phyloP scores from a whole-genome alignment of 208 protist species.

The Acanthamoeba royreba region DNA sequence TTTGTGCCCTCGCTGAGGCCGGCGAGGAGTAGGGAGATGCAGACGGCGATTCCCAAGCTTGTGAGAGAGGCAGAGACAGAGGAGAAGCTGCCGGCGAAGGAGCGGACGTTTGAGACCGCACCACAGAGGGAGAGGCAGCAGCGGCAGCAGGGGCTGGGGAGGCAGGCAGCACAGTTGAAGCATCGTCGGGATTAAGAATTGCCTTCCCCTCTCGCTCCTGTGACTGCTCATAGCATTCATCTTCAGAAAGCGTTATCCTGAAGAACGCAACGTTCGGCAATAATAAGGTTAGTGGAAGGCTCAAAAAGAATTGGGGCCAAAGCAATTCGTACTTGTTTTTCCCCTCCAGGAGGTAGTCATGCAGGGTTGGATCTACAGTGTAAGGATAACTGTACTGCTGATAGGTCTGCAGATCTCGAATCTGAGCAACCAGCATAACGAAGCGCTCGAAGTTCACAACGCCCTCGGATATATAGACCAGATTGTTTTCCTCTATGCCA shows the following conservation, averaged over 20 bases:
- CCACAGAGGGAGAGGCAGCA: background rate
- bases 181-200: background rate
- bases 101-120: background rate
- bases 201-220: background rate
- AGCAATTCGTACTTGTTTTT: background rate
- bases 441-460: constrained; percentile 26
- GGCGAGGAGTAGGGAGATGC: background rate
- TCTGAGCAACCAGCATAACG: background rate
- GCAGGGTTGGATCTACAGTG: background rate
- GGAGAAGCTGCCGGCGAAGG: background rate
- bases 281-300: background rate
- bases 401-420: background rate
- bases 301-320: background rate
- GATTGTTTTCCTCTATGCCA: background rate
- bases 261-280: background rate
- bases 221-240: background rate
- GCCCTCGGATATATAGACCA: background rate
- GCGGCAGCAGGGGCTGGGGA: background rate
- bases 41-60: background rate
- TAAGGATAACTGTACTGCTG: background rate
- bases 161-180: background rate
- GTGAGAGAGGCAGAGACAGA: background rate
- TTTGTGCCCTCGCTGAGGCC: background rate
- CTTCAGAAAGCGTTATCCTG: background rate
- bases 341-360: background rate